Evolutionary conservation across 2,329 filamentous ascomycete species (phyloP).

Genomic region (Monosporascus sp.): DNA sequence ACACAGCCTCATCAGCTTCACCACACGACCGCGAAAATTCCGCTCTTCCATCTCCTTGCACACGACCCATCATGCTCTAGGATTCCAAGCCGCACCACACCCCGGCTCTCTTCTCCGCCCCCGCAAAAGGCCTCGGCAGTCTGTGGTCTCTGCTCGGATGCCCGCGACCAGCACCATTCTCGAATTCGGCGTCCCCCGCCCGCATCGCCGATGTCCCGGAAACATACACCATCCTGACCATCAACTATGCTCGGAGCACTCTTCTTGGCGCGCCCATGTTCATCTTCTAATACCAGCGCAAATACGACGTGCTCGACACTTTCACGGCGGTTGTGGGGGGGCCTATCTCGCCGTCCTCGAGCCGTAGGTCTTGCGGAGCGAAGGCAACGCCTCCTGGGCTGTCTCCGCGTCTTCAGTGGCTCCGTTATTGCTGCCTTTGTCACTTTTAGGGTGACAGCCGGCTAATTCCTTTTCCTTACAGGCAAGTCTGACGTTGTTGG

Average conservation of each 20-base stretch:
- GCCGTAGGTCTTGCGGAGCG: constrained; percentile 8
- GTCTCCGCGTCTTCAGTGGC: constrained; percentile 10
- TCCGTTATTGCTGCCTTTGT: constrained; percentile 11
- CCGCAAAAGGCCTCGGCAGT: constrained; percentile 10
- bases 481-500: too few relatives aligned
- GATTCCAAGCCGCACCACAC: constrained; percentile 10
- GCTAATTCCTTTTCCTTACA: too few relatives aligned
- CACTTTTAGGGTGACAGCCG: too few relatives aligned
- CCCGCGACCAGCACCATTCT: constrained; percentile 9
- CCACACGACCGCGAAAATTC: too few relatives aligned
- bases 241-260: constrained; percentile 13
- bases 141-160: constrained; percentile 11
- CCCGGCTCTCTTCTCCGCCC: constrained; percentile 10
- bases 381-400: constrained; percentile 6
- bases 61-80: constrained; percentile 6
- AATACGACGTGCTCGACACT: constrained; percentile 14
- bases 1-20: too few relatives aligned
- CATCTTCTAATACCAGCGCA: constrained; percentile 11
- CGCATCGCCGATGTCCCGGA: constrained; percentile 13
- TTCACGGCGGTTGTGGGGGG: constrained; percentile 9
- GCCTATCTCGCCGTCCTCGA: constrained; percentile 11
- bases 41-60: too few relatives aligned
- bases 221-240: constrained; percentile 11
- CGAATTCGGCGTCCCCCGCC: constrained; percentile 10
- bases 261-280: constrained; percentile 15